Percentiles rank a stretch among this genome's conserved stretches.
These are phyloP conservation scores for Thinopyrum obtusiflorum DNA, from an alignment of 202 grass and related monocot species.

Conservation along the genomic window DNA sequence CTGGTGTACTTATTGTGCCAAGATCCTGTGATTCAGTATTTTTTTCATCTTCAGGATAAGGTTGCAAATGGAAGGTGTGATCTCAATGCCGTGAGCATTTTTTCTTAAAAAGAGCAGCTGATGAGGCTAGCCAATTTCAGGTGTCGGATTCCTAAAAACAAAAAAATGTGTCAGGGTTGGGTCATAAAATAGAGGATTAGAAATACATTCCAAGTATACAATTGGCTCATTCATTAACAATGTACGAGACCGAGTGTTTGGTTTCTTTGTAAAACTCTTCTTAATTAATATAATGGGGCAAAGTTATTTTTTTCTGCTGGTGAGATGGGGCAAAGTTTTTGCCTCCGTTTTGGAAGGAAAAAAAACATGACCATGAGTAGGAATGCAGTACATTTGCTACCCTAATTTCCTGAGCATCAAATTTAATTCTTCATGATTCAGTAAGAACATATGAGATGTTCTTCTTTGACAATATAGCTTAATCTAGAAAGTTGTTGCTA, in stretches of 20 bases:
- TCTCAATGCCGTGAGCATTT: neutral
- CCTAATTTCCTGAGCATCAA: neutral
- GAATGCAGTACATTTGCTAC: neutral
- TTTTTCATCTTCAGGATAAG: neutral
- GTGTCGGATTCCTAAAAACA: too few species aligned
- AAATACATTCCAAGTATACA: constrained; percentile 5
- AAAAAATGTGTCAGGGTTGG: neutral
- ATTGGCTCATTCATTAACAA: neutral
- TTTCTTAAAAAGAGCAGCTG: neutral
- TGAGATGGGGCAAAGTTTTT: too few species aligned
- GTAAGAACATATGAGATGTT: neutral
- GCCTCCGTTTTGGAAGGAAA: too few species aligned
- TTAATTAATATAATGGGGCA: too few species aligned
- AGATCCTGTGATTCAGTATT: neutral
- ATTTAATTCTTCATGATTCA: neutral
- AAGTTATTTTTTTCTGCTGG: too few species aligned
- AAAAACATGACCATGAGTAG: neutral
- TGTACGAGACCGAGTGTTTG: too few species aligned
- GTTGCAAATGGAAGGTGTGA: neutral
- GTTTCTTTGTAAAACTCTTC: too few species aligned
- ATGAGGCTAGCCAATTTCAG: neutral
- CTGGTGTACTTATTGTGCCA: neutral
- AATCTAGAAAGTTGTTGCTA: neutral
- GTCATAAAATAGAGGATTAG: neutral
- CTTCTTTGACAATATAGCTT: neutral